Conservation (phyloP, 441 rosid species). For the Daphne laureola region DNA sequence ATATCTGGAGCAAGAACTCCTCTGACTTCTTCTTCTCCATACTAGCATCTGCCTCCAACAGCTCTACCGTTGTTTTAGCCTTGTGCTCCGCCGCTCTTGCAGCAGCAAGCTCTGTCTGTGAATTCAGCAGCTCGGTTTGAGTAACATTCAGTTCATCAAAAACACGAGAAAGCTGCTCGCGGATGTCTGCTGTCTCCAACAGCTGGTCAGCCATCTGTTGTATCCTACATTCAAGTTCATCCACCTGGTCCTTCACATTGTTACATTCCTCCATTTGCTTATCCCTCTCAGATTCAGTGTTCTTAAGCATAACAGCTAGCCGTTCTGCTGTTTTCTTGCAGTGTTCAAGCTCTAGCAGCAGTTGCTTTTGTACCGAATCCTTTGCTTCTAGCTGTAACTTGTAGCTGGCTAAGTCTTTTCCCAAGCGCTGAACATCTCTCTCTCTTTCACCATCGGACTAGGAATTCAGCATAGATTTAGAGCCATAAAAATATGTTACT, state of each 20-base stretch:
- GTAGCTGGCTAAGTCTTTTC: conserved; percentile 38
- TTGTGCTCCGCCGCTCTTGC: conserved; percentile 29
- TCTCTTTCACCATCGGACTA: conserved; percentile 27
- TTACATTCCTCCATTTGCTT: conserved; percentile 16
- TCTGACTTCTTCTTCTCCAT: conserved; percentile 34
- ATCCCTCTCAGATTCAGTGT: conserved; percentile 32
- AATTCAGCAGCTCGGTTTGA: conserved; percentile 29
- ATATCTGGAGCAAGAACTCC: conserved; percentile 20
- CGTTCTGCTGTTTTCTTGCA: conserved; percentile 24
- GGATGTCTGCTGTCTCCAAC: conserved; percentile 19
- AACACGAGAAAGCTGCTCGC: conserved; percentile 30
- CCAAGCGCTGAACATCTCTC: conserved; percentile 22
- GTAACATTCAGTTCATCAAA: conserved; percentile 29
- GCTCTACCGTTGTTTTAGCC: conserved; percentile 24
- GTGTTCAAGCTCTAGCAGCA: conserved; percentile 26
- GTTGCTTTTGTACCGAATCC: conserved; percentile 35
- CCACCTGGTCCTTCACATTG: conserved; percentile 15
- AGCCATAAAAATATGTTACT: no score
- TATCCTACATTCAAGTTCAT: conserved; percentile 30
- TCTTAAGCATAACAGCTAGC: conserved; percentile 23
- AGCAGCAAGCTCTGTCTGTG: conserved; percentile 33
- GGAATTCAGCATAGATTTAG: background rate
- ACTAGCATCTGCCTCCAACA: conserved; percentile 26
- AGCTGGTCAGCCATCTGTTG: conserved; percentile 28
- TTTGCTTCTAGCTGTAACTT: conserved; percentile 47